phyloP scores from a whole-genome alignment of 306 rosid species.

The Dalbergia cochinchinensis region DNA sequence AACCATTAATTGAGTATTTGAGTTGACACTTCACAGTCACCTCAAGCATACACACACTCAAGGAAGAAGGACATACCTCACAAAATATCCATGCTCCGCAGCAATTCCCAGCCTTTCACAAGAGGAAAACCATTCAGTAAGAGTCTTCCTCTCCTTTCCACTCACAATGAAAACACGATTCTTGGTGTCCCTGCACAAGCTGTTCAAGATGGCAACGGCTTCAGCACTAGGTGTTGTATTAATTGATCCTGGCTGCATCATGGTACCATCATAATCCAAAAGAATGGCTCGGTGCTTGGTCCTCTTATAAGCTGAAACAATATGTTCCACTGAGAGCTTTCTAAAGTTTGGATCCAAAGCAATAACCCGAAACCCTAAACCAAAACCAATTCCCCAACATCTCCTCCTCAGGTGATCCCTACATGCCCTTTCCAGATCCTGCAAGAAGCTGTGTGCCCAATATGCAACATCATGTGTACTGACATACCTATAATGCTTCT shows the following conservation, averaged over 20 bases:
- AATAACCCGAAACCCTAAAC: conserved; percentile 87
- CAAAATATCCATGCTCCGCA: conserved; percentile 89
- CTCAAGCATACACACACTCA: conserved; percentile 5
- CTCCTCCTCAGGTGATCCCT: conserved; percentile 83
- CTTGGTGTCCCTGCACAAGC: conserved; percentile 74
- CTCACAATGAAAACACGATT: conserved; percentile 86
- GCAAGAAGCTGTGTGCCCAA: conserved; percentile 92
- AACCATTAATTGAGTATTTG: neutral
- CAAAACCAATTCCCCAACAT: conserved; percentile 96
- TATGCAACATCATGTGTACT: conserved; percentile 91
- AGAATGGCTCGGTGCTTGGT: conserved; percentile 81
- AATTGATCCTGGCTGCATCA: conserved; percentile 74
- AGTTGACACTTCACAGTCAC: too few species aligned
- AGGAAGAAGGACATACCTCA: conserved; percentile 61
- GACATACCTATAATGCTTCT: conserved; percentile 88
- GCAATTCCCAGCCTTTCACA: conserved; percentile 83
- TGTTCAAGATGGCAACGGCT: conserved; percentile 69
- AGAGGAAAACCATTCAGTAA: conserved; percentile 78
- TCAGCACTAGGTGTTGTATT: conserved; percentile 71
- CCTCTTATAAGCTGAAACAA: conserved; percentile 87
- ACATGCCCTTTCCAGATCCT: conserved; percentile 88
- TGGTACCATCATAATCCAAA: conserved; percentile 83
- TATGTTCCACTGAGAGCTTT: conserved; percentile 84
- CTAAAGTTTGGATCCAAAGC: conserved; percentile 89
- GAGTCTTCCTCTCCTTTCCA: conserved; percentile 76